phyloP scores from a whole-genome alignment of 2,329 filamentous ascomycete genomes.

The Venturia pyrina region DNA sequence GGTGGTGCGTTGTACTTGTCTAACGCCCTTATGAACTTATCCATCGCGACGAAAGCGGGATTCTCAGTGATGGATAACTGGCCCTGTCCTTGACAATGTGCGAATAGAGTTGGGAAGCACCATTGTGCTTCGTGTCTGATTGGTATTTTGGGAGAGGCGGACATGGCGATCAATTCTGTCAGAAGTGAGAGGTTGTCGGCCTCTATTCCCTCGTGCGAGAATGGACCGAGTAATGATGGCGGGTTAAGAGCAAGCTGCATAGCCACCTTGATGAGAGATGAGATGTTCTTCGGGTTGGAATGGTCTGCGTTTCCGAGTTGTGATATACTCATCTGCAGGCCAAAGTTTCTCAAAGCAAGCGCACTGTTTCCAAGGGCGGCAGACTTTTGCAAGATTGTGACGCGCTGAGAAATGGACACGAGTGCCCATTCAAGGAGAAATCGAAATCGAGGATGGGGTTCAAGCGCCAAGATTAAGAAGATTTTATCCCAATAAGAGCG shows the following conservation, averaged over 20 bases:
- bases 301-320: slow-evolving; percentile 30
- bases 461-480: slow-evolving; percentile 32
- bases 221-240: neutral
- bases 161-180: slow-evolving; percentile 32
- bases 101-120: slow-evolving; percentile 35
- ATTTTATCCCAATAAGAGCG: slow-evolving; percentile 20
- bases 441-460: slow-evolving; percentile 37
- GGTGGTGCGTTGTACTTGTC: slow-evolving; percentile 31
- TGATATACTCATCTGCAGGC: slow-evolving; percentile 14
- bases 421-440: slow-evolving; percentile 40
- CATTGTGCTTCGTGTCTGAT: slow-evolving; percentile 45
- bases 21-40: slow-evolving; percentile 33
- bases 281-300: slow-evolving; percentile 36
- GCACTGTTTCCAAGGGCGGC: neutral
- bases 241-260: slow-evolving; percentile 31
- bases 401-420: slow-evolving; percentile 29
- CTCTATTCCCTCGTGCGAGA: slow-evolving; percentile 17
- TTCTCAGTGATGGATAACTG: slow-evolving; percentile 28
- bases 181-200: slow-evolving; percentile 30
- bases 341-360: slow-evolving; percentile 20
- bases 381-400: slow-evolving; percentile 17
- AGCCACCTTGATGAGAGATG: slow-evolving; percentile 38
- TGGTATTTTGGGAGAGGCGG: slow-evolving; percentile 39
- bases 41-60: slow-evolving; percentile 31
- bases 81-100: slow-evolving; percentile 25